Base-by-base conservation (phyloP, 2,329 filamentous ascomycete species). In the Neocucurbitaria cava region DNA sequence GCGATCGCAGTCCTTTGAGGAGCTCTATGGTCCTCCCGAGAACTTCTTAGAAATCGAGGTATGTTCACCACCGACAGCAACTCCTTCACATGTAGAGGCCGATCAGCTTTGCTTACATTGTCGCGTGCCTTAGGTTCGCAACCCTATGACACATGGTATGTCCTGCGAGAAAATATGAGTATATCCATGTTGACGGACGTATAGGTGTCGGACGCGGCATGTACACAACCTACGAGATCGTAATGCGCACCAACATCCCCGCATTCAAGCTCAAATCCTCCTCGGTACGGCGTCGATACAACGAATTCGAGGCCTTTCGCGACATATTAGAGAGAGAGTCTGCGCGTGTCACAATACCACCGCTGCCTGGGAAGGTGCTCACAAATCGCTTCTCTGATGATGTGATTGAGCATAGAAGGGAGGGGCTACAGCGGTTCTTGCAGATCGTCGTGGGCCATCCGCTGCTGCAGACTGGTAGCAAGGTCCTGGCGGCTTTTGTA, bases 1-100 rank as follows among this genome's bases (percentile, higher is more conserved):
- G 65, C 90, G 93, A 70, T 87, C 91, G 79, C 95, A 99, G 82
- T 95, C 90, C 73, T 98, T 97, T 75, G 95, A 99, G 80, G 95
- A 99, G 84, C 96, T 98, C 76, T 99, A 99, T 78, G 95, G 93
- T 13, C 92, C 94, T 43, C 95, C 95, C 5, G 95, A 99, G 83
- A 99, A 99, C 82, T 97, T 98, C 75, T 86, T 99, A 49, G 95
- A 99, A 82, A 96, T 99, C 62, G 95, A 99, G 84, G 93, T 95
- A 77, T 45, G 58, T 21, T n/a, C n/a, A 23, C 20, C 20, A 13
- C 20, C 20, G 10, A 23, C 23, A 24, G 46, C 46, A n/a, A 51
- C 11, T 47, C 30, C 46, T 17, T 40, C 39, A 41, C 49, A 44
- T 44, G 56, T 31, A 39, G 48, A 40, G n/a, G 56, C 49, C 26